A percentile compares a stretch with the other conserved stretches of the same genome.
These are phyloP conservation scores for Naganishia sp. DNA, from an alignment of 1,284 basidiomycete genomes.

Conservation along the genomic window DNA sequence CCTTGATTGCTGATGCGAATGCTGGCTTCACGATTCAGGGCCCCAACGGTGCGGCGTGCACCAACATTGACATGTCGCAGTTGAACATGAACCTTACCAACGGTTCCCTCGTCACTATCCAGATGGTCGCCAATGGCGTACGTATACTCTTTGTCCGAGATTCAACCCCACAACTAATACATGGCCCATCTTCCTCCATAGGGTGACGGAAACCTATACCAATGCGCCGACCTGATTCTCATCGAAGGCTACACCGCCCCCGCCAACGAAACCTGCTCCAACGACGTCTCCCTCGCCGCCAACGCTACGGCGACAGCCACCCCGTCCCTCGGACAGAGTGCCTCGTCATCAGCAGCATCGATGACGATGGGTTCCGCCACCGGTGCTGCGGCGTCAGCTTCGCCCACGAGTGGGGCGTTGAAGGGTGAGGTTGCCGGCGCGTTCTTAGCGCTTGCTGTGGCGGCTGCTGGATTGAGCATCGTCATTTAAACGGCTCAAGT, in stretches of 20 bases:
- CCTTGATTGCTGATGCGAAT: not conserved
- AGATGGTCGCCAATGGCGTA: constrained; percentile 45
- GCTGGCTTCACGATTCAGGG: constrained; percentile 18
- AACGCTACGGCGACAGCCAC: constrained; percentile 30
- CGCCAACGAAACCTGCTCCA: constrained; percentile 56
- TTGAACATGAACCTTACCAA: constrained; percentile 58
- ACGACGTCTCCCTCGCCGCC: constrained; percentile 34
- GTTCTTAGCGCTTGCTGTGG: not conserved
- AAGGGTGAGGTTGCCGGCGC: not conserved
- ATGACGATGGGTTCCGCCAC: constrained; percentile 9
- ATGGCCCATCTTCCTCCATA: constrained; percentile 44
- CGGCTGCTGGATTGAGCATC: not conserved
- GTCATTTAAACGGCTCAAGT: too few relatives aligned
- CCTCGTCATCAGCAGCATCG: constrained; percentile 20
- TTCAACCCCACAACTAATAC: not conserved
- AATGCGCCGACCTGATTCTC: constrained; percentile 74
- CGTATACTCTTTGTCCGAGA: constrained; percentile 26
- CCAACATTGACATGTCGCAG: constrained; percentile 61
- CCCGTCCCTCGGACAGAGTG: constrained; percentile 3
- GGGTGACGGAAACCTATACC: constrained; percentile 68
- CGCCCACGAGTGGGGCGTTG: not conserved
- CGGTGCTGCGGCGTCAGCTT: constrained; percentile 6
- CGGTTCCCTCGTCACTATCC: constrained; percentile 46
- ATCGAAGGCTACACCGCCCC: constrained; percentile 58
- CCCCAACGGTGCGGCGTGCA: constrained; percentile 64